Percentiles rank a stretch among this genome's conserved stretches.
Evolutionary conservation across 768 basidiomycete species (phyloP).

Genomic region (Astraeus odoratus): DNA sequence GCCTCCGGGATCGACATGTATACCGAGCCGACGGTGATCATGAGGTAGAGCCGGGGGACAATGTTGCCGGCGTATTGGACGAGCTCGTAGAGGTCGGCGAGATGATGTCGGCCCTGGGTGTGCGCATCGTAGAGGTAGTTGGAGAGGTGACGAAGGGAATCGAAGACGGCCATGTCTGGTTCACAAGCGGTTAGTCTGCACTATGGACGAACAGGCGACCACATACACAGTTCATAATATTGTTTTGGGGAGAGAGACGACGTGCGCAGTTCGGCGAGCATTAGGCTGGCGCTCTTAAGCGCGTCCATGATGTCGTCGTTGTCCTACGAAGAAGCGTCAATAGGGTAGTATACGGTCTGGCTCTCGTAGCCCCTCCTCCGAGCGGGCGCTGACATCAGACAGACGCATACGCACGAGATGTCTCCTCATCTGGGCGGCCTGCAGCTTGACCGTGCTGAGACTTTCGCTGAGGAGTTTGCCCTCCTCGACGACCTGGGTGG

Average conservation of each 20-base stretch:
- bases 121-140: conserved; percentile 98
- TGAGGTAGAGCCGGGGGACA: conserved; percentile 89
- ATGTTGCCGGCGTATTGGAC: conserved; percentile 99
- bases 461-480: conserved; percentile 82
- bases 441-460: conserved; percentile 79
- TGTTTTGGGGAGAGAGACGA: conserved; percentile 93
- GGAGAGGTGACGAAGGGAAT: conserved; percentile 88
- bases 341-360: no score
- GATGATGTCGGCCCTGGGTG: conserved; percentile 82
- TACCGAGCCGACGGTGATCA: conserved; percentile 99
- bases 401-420: conserved; percentile 58
- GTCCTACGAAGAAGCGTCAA: conserved; percentile 45
- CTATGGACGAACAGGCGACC: neutral
- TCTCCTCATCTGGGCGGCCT: conserved; percentile 93
- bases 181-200: neutral
- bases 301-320: conserved; percentile 98
- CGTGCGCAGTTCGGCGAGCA: conserved; percentile 94
- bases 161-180: conserved; percentile 96
- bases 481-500: conserved; percentile 56
- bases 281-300: conserved; percentile 91
- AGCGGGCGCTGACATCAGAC: neutral
- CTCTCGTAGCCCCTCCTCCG: neutral
- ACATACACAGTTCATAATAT: conserved; percentile 94
- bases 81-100: conserved; percentile 97
- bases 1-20: conserved; percentile 99